Evolutionary conservation across 1,284 basidiomycete species (phyloP).

Genomic region (Marasmius fiardii): DNA sequence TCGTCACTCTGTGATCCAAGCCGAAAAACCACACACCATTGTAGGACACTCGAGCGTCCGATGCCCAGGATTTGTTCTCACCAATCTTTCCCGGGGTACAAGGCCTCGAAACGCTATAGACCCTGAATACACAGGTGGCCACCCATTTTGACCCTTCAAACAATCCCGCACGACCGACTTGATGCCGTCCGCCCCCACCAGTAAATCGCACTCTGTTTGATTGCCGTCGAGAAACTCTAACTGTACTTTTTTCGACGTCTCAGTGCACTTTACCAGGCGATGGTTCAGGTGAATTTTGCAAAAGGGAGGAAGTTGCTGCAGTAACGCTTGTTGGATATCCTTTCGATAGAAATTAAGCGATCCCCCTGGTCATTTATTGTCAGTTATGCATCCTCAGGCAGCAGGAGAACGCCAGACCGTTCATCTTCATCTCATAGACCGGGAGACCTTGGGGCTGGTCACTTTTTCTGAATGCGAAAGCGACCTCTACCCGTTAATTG

Average conservation of each 20-base stretch:
- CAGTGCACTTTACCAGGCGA: slow-evolving; percentile 35
- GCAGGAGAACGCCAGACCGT: not conserved
- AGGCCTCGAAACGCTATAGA: slow-evolving; percentile 35
- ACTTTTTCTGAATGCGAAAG: slow-evolving; percentile 4
- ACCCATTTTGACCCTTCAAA: not conserved
- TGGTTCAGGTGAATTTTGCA: slow-evolving; percentile 32
- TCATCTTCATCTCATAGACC: not conserved
- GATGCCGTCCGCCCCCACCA: slow-evolving; percentile 49
- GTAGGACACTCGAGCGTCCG: slow-evolving; percentile 29
- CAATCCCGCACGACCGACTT: slow-evolving; percentile 19
- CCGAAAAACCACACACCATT: slow-evolving; percentile 33
- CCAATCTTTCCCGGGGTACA: slow-evolving; percentile 32
- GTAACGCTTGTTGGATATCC: slow-evolving; percentile 38
- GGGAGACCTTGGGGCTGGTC: slow-evolving; percentile 2
- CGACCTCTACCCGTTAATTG: not conserved
- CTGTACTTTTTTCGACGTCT: slow-evolving; percentile 25
- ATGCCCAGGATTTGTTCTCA: slow-evolving; percentile 30
- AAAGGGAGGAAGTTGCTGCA: slow-evolving; percentile 28
- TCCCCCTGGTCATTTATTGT: slow-evolving; percentile 27
- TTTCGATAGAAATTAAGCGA: slow-evolving; percentile 39
- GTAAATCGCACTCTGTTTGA: slow-evolving; percentile 38
- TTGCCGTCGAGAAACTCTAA: slow-evolving; percentile 44
- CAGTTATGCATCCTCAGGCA: not conserved
- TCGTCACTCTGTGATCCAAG: too few species aligned
- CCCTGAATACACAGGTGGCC: slow-evolving; percentile 29